phyloP scores from a whole-genome alignment of 1,284 basidiomycete genomes.

The Pholiota adiposa region DNA sequence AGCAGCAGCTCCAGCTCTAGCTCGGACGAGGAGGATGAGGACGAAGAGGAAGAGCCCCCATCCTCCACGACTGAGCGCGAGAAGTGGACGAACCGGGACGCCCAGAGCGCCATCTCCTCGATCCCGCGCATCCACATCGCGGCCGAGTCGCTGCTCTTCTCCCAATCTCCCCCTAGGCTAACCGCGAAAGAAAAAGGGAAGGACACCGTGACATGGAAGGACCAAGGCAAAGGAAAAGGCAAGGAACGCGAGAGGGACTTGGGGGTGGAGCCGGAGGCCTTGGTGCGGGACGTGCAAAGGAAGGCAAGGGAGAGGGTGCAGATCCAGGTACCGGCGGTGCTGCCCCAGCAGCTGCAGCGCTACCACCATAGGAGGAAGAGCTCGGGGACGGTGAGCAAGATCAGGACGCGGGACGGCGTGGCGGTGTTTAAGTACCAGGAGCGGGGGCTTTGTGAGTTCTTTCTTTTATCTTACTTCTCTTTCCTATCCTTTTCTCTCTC shows the following conservation, averaged over 20 bases:
- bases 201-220: too few species aligned
- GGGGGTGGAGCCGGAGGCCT: too few species aligned
- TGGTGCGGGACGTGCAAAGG: background rate
- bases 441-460: slow-evolving; percentile 3
- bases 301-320: background rate
- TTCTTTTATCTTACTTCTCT: background rate
- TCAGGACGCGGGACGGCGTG: background rate
- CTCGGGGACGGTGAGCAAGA: background rate
- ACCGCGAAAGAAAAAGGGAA: too few species aligned
- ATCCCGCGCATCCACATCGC: background rate
- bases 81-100: background rate
- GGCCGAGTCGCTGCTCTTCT: background rate
- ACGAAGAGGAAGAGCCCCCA: too few species aligned
- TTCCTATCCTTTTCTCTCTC: background rate
- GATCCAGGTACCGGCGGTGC: too few species aligned
- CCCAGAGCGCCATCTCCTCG: background rate
- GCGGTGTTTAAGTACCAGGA: slow-evolving; percentile 3
- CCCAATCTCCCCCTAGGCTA: background rate
- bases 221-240: background rate
- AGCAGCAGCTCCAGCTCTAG: background rate
- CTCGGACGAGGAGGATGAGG: too few species aligned
- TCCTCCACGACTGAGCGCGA: too few species aligned
- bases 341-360: background rate
- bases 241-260: background rate
- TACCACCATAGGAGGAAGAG: slow-evolving; percentile 3